Evolutionary conservation across 306 rosid genomes (phyloP).

Genomic region (Albizia julibrissin): DNA sequence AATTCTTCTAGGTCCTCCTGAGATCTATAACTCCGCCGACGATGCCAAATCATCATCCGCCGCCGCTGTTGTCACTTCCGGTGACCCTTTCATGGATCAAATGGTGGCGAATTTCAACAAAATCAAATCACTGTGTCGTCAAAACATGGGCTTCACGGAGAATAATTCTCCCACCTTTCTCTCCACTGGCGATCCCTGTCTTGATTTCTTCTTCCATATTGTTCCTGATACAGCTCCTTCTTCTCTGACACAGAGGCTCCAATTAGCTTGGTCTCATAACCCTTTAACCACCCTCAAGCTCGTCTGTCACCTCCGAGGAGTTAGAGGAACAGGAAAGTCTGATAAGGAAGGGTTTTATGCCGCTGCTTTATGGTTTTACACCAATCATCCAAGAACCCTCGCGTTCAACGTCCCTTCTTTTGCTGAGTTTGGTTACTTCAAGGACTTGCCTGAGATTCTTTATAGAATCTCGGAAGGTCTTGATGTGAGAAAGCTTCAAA

Average conservation of each 20-base stretch:
- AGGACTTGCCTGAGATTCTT: slow-evolving; percentile 75
- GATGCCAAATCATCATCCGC: neutral
- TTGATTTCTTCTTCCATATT: slow-evolving; percentile 35
- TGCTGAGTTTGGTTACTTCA: slow-evolving; percentile 66
- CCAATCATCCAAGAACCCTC: slow-evolving; percentile 65
- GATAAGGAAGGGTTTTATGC: slow-evolving; percentile 51
- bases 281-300: slow-evolving; percentile 66
- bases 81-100: slow-evolving; percentile 3
- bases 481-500: slow-evolving; percentile 37
- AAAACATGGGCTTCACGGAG: slow-evolving; percentile 28
- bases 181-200: slow-evolving; percentile 20
- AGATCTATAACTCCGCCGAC: slow-evolving; percentile 27
- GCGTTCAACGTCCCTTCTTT: slow-evolving; percentile 53
- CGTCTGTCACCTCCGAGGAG: slow-evolving; percentile 61
- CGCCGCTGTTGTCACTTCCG: neutral
- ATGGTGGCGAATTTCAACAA: slow-evolving; percentile 47
- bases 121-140: neutral
- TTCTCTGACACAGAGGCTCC: slow-evolving; percentile 27
- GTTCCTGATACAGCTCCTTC: slow-evolving; percentile 36
- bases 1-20: slow-evolving; percentile 68
- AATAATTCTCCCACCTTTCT: slow-evolving; percentile 24
- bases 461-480: slow-evolving; percentile 59
- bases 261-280: slow-evolving; percentile 48
- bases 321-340: slow-evolving; percentile 71
- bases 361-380: slow-evolving; percentile 63